Conservation (phyloP, 73 alveolate genomes). For the Paramecium pentaurelia region DNA sequence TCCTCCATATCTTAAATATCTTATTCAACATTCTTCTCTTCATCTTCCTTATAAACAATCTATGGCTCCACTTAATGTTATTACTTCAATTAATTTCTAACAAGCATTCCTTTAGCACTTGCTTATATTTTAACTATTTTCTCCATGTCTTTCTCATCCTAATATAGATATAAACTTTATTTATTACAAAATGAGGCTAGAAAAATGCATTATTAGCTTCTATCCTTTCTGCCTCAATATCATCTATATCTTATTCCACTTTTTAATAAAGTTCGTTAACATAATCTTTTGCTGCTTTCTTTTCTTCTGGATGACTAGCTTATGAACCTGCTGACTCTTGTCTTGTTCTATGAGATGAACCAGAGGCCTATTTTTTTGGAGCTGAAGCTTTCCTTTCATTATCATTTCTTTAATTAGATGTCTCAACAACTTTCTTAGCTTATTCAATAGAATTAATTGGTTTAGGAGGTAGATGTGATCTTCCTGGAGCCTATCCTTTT, state of each 20-base stretch:
- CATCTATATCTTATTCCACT: neutral
- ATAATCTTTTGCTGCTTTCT: neutral
- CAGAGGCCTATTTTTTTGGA: neutral
- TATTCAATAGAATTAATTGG: neutral
- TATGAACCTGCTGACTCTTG: neutral
- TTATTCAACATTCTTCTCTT: neutral
- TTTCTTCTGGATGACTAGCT: neutral
- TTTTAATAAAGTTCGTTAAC: neutral
- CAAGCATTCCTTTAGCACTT: neutral
- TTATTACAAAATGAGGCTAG: neutral
- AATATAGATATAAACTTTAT: neutral
- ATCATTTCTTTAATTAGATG: neutral
- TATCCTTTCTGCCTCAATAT: neutral
- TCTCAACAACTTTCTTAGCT: neutral
- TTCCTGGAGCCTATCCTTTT: neutral
- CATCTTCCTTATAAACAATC: neutral
- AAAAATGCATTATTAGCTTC: neutral
- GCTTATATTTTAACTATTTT: neutral
- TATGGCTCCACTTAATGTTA: neutral
- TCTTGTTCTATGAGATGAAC: neutral
- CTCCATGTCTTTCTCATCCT: neutral
- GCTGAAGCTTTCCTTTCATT: neutral
- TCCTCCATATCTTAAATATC: neutral
- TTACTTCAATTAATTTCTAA: neutral
- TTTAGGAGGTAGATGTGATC: neutral